phyloP scores from a whole-genome alignment of 2,329 filamentous ascomycete genomes.

The Immersiporthe knoxdaviesiana region DNA sequence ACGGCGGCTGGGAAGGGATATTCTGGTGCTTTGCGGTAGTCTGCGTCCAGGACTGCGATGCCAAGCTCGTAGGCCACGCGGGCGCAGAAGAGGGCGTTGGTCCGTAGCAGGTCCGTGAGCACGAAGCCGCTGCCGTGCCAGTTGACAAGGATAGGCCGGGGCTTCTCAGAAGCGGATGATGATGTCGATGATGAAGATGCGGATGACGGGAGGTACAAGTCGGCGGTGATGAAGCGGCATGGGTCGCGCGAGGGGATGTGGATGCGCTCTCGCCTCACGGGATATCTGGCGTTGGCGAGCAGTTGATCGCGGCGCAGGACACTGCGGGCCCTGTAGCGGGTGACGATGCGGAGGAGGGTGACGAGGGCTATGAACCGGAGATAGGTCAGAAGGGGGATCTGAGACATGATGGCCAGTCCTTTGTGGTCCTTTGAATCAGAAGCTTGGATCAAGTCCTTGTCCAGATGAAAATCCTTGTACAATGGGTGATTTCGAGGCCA shows the following conservation, averaged over 20 bases:
- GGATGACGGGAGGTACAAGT: constrained; percentile 35
- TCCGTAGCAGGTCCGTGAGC: constrained; percentile 8
- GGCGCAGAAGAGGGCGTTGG: constrained; percentile 18
- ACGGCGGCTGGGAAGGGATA: constrained; percentile 48
- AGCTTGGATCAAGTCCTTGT: not conserved
- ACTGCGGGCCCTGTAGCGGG: not conserved
- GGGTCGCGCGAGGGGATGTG: constrained; percentile 37
- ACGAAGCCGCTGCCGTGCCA: constrained; percentile 20
- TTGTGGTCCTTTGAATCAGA: not conserved
- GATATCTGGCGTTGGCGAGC: constrained; percentile 5
- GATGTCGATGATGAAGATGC: not conserved
- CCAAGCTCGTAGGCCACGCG: constrained; percentile 27
- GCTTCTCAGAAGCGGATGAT: not conserved
- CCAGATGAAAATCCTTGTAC: not conserved
- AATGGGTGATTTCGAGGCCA: not conserved
- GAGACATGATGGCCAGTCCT: not conserved
- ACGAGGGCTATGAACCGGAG: not conserved
- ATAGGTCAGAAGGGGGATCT: not conserved
- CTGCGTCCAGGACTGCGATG: constrained; percentile 41
- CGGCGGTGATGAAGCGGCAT: constrained; percentile 35
- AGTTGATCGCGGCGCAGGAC: constrained; percentile 7
- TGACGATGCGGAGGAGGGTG: constrained; percentile 2
- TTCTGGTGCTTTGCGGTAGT: constrained; percentile 55
- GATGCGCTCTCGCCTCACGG: constrained; percentile 5
- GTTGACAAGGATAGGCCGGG: constrained; percentile 13